A percentile compares a stretch with the other conserved stretches of the same genome.
Conservation (phyloP, 306 rosid species). For the Cucurbita moschata region DNA sequence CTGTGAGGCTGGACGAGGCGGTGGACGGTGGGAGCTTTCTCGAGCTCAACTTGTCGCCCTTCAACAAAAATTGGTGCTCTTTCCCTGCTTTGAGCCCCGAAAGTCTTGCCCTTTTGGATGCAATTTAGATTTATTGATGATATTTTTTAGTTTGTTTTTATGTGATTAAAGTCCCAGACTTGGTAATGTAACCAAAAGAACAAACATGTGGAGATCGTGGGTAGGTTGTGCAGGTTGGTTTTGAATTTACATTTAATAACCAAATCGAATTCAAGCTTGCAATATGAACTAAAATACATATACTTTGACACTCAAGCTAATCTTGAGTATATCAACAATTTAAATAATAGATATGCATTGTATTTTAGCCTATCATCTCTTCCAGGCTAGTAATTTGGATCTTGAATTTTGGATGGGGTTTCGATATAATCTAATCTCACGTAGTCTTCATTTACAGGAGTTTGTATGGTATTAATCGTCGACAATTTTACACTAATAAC, state of each 20-base stretch:
- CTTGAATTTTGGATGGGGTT: too few relatives aligned
- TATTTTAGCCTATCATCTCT: too few relatives aligned
- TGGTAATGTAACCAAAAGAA: background rate
- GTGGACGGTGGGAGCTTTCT: background rate
- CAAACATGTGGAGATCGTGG: background rate
- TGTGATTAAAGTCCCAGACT: background rate
- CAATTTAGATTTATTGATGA: background rate
- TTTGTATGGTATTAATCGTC: too few relatives aligned
- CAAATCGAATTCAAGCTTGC: too few relatives aligned
- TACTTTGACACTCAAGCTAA: too few relatives aligned
- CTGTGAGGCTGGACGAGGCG: background rate
- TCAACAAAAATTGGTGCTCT: background rate
- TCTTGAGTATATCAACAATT: too few relatives aligned
- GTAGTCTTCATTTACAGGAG: too few relatives aligned
- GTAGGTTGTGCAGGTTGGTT: background rate
- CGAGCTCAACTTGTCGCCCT: constrained; percentile 1
- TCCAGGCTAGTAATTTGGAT: too few relatives aligned
- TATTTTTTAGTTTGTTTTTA: background rate
- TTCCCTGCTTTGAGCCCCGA: constrained; percentile 2
- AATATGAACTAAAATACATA: too few relatives aligned
- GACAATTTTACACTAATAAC: too few relatives aligned
- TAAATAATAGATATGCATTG: too few relatives aligned
- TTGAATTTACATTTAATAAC: background rate
- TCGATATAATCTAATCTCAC: too few relatives aligned
- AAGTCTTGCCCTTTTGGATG: constrained; percentile 2